A percentile compares a stretch with the other conserved stretches of the same genome.
Evolutionary conservation across 2,329 filamentous ascomycete species (phyloP).

Genomic region (Zymoseptoria tritici): DNA sequence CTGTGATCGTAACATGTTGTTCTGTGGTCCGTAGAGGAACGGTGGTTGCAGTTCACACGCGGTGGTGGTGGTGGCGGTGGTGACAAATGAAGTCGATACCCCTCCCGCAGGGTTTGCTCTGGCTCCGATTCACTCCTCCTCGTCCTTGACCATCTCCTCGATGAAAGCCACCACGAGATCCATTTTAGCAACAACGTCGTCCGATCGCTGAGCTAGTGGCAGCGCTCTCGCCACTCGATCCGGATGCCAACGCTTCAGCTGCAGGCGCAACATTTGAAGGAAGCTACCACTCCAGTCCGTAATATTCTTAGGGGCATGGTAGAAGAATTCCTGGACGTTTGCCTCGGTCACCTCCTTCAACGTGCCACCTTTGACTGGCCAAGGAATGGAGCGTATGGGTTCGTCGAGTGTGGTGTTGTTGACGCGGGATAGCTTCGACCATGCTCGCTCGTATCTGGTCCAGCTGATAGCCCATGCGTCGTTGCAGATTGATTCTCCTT

Average conservation of each 20-base stretch:
- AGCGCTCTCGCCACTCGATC: not conserved
- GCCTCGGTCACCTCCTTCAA: constrained; percentile 4
- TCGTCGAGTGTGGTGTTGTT: not conserved
- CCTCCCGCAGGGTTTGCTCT: too few relatives aligned
- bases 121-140: not conserved
- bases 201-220: not conserved
- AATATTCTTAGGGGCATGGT: not conserved
- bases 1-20: too few relatives aligned
- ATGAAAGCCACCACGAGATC: not conserved
- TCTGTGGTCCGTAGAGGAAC: too few relatives aligned
- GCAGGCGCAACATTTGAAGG: not conserved
- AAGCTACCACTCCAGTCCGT: not conserved
- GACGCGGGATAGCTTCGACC: not conserved
- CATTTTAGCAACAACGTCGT: not conserved
- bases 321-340: constrained; percentile 2
- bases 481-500: not conserved
- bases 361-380: constrained; percentile 4
- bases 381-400: not conserved
- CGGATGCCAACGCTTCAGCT: constrained; percentile 2
- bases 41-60: too few relatives aligned
- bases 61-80: too few relatives aligned
- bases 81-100: too few relatives aligned
- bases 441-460: not conserved
- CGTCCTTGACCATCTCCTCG: not conserved
- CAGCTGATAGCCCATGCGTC: not conserved